Conservation (phyloP, 495 filamentous ascomycete species). For the Penicillium salamii region DNA sequence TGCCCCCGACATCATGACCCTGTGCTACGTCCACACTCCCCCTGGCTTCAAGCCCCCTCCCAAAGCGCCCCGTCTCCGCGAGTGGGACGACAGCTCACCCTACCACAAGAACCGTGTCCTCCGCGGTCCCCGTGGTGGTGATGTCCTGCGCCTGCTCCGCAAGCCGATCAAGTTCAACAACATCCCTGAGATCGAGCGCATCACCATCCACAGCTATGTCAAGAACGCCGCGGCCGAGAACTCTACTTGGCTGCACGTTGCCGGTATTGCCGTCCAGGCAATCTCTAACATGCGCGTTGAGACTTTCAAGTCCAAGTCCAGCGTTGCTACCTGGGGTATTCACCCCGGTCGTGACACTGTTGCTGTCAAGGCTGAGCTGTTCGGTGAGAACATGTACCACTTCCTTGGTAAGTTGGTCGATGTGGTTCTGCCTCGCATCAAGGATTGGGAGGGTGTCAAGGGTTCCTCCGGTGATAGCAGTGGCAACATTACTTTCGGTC, state of each 20-base stretch:
- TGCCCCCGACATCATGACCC: constrained; percentile 84
- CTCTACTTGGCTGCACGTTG: constrained; percentile 68
- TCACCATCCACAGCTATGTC: constrained; percentile 76
- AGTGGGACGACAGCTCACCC: constrained; percentile 85
- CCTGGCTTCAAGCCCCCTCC: constrained; percentile 67
- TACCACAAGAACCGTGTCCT: constrained; percentile 89
- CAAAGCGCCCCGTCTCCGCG: constrained; percentile 68
- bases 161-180: constrained; percentile 80
- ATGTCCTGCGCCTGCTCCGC: constrained; percentile 65
- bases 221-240: constrained; percentile 59
- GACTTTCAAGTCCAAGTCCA: constrained; percentile 64
- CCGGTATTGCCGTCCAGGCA: constrained; percentile 77
- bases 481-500: constrained; percentile 82
- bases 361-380: constrained; percentile 66
- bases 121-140: constrained; percentile 75
- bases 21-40: constrained; percentile 77
- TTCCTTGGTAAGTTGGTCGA: constrained; percentile 84
- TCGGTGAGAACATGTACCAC: constrained; percentile 78
- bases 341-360: constrained; percentile 47
- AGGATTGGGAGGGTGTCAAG: constrained; percentile 84
- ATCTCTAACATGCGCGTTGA: constrained; percentile 75
- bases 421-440: constrained; percentile 87
- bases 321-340: constrained; percentile 64
- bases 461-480: constrained; percentile 76
- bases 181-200: constrained; percentile 74